phyloP scores from a whole-genome alignment of 495 filamentous ascomycete species.

The Aspergillus sclerotioniger region DNA sequence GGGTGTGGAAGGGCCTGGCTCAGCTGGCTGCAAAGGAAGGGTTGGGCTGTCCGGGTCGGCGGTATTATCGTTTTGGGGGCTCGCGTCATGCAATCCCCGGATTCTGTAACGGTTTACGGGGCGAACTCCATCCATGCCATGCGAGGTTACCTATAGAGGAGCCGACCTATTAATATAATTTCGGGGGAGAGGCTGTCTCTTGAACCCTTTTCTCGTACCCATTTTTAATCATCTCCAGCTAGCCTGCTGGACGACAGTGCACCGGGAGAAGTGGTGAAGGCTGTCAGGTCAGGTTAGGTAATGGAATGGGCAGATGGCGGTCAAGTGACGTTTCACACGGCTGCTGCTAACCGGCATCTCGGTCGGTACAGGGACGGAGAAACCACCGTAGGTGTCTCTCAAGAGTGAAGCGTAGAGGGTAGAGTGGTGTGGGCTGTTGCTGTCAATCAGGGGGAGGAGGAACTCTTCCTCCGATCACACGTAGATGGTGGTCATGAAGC shows the following conservation, averaged over 20 bases:
- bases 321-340: conserved; percentile 26
- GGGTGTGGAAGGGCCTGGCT: too few species aligned
- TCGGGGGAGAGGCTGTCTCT: background rate
- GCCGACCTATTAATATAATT: background rate
- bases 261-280: background rate
- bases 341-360: conserved; percentile 27
- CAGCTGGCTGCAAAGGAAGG: background rate
- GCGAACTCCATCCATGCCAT: background rate
- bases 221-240: too few species aligned
- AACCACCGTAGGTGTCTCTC: background rate
- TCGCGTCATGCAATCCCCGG: conserved; percentile 9
- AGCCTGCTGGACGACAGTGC: background rate
- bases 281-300: conserved; percentile 18
- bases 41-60: background rate
- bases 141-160: background rate
- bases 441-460: too few species aligned
- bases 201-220: too few species aligned
- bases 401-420: background rate
- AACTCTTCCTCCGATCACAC: too few species aligned
- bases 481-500: background rate
- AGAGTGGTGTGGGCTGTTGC: too few species aligned
- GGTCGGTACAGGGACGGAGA: conserved; percentile 12
- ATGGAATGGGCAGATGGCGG: conserved; percentile 16
- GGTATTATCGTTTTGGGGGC: conserved; percentile 5
- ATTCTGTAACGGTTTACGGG: conserved; percentile 7